phyloP scores from a whole-genome alignment of 345 rosid genomes.

The Gossypium raimondii region DNA sequence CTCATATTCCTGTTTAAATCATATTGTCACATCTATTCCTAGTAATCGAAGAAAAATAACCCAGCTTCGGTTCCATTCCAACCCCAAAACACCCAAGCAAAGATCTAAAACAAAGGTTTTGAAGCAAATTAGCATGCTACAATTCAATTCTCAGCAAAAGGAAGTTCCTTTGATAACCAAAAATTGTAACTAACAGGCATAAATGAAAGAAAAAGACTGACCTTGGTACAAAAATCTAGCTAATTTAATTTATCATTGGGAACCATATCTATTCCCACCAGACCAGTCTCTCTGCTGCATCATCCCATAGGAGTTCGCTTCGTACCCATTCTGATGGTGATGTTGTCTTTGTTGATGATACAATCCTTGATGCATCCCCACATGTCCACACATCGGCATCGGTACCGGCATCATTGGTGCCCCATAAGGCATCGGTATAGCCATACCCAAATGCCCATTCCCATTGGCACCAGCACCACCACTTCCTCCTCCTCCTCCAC shows the following conservation, averaged over 20 bases:
- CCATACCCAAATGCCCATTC: constrained; percentile 39
- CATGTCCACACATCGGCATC: constrained; percentile 63
- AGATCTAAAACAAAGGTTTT: background rate
- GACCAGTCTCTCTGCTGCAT: constrained; percentile 62
- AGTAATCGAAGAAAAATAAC: background rate
- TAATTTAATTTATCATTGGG: constrained; percentile 51
- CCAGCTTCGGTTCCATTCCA: too few species aligned
- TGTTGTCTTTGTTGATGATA: constrained; percentile 25
- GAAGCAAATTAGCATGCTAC: background rate
- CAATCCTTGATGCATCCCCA: constrained; percentile 45
- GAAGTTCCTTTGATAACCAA: constrained; percentile 3
- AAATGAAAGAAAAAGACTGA: constrained; percentile 1
- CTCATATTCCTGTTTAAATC: background rate
- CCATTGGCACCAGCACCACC: constrained; percentile 16
- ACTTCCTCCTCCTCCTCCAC: constrained; percentile 22
- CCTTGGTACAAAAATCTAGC: constrained; percentile 12
- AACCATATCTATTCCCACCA: constrained; percentile 52
- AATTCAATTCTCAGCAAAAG: constrained; percentile 1
- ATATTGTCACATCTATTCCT: background rate
- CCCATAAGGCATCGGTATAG: constrained; percentile 45
- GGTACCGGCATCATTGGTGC: constrained; percentile 42
- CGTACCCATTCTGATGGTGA: constrained; percentile 36
- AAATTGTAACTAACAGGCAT: background rate
- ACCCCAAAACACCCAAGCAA: too few species aligned
- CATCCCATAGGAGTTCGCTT: constrained; percentile 42